Evolutionary conservation across 352 stramenopile genomes (phyloP).

Genomic region (Pilasporangium apinafurcum): DNA sequence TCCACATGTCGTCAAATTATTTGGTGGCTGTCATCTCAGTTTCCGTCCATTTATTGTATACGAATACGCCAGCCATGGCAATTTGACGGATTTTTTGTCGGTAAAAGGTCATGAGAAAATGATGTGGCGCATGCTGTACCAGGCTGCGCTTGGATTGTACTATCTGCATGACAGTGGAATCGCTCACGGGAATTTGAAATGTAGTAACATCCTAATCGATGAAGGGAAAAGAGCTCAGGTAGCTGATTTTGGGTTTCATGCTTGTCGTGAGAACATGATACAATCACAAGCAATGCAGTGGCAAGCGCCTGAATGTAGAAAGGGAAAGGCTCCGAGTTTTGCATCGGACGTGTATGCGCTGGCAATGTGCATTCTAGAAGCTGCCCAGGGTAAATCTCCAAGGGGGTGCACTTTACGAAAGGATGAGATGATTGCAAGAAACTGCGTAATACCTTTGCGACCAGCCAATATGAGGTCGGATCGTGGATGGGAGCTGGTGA

Average conservation of each 20-base stretch:
- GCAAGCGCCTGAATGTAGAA: slow-evolving; percentile 8
- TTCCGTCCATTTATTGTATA: background rate
- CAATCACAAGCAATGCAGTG: slow-evolving; percentile 6
- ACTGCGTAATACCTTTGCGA: no score
- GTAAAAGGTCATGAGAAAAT: no score
- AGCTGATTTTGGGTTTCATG: slow-evolving; percentile 68
- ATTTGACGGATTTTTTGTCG: background rate
- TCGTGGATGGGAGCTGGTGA: no score
- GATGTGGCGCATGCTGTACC: slow-evolving; percentile 15
- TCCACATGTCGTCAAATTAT: slow-evolving; percentile 1
- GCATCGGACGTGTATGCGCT: background rate
- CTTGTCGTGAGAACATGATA: no score
- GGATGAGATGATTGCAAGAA: no score
- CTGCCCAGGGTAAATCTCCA: background rate
- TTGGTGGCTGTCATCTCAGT: background rate
- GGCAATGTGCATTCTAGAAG: background rate
- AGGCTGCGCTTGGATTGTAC: slow-evolving; percentile 37
- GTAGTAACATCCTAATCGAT: slow-evolving; percentile 55
- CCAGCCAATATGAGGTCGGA: no score
- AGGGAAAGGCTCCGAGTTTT: slow-evolving; percentile 7
- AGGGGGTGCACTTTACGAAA: background rate
- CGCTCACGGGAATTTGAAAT: slow-evolving; percentile 54
- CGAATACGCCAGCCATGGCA: background rate
- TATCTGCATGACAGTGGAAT: slow-evolving; percentile 45
- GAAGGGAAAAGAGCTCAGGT: slow-evolving; percentile 53